These are phyloP conservation scores for Alternaria sp. DNA, from an alignment of 2,329 filamentous ascomycete species.

Conservation along the genomic window DNA sequence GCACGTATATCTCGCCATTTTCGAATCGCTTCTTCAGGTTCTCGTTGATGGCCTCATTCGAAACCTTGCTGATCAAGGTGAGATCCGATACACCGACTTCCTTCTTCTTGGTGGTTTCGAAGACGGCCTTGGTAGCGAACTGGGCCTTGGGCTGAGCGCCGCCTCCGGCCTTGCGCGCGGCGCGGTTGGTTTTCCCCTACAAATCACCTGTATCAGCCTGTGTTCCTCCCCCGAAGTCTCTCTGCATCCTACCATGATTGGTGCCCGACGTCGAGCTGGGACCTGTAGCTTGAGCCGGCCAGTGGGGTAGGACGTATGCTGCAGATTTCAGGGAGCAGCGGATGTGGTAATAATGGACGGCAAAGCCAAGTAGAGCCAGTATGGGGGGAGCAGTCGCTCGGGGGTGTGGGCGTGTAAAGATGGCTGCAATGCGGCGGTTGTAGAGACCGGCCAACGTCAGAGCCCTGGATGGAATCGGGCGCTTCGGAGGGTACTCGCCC, in stretches of 20 bases:
- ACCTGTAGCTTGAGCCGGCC: slow-evolving; percentile 15
- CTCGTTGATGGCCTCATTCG: slow-evolving; percentile 98
- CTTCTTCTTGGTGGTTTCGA: slow-evolving; percentile 97
- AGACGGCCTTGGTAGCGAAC: slow-evolving; percentile 93
- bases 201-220: slow-evolving; percentile 24
- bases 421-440: slow-evolving; percentile 5
- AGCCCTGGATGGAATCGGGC: slow-evolving; percentile 12
- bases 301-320: slow-evolving; percentile 19
- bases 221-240: slow-evolving; percentile 5
- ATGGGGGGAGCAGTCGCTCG: slow-evolving; percentile 13
- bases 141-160: slow-evolving; percentile 56
- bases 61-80: slow-evolving; percentile 96
- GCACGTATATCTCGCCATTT: slow-evolving; percentile 91
- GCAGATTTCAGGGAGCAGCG: slow-evolving; percentile 1
- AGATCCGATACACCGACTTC: slow-evolving; percentile 98
- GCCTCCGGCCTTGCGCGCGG: slow-evolving; percentile 60
- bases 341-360: slow-evolving; percentile 1
- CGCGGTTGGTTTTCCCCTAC: slow-evolving; percentile 64
- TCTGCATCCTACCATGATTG: slow-evolving; percentile 42
- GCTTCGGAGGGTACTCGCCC: slow-evolving; percentile 12
- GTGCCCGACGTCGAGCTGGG: slow-evolving; percentile 41
- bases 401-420: slow-evolving; percentile 13
- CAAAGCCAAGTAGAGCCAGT: not conserved
- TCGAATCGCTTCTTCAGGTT: slow-evolving; percentile 98
- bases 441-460: slow-evolving; percentile 11